Evolutionary conservation across 768 basidiomycete species (phyloP).

Genomic region (Tubosaeta sp.): DNA sequence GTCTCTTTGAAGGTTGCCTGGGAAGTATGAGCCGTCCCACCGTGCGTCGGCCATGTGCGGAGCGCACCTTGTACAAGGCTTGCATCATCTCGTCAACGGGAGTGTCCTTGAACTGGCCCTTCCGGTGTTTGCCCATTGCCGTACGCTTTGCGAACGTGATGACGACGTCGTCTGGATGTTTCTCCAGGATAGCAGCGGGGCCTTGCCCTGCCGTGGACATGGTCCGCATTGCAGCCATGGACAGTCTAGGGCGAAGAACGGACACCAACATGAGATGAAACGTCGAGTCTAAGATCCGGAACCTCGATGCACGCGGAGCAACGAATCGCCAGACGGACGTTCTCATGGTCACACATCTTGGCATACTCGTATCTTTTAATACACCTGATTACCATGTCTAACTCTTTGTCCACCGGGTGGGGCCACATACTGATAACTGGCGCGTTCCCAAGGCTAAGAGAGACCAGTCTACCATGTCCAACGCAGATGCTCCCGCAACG

Average conservation of each 20-base stretch:
- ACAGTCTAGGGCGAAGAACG: conserved; percentile 11
- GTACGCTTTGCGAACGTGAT: conserved; percentile 87
- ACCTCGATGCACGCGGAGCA: background rate
- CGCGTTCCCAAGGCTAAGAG: background rate
- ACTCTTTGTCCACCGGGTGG: background rate
- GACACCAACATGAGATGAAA: conserved; percentile 16
- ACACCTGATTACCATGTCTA: background rate
- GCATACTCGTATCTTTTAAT: background rate
- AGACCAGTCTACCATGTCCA: background rate
- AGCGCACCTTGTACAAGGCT: conserved; percentile 70
- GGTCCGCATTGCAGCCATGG: conserved; percentile 15
- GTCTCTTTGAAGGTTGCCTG: conserved; percentile 68
- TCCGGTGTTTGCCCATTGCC: conserved; percentile 83
- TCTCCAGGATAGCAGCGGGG: conserved; percentile 54
- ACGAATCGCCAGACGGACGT: background rate
- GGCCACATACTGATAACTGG: background rate
- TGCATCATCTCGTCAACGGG: conserved; percentile 84
- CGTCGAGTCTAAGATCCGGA: conserved; percentile 6
- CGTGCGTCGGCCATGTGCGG: background rate
- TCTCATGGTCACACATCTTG: background rate
- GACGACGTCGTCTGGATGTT: conserved; percentile 80
- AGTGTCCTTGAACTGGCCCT: conserved; percentile 88
- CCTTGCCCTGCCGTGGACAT: conserved; percentile 39
- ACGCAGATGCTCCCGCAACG: background rate
- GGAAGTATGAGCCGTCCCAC: background rate